Percentiles rank a stretch among this genome's conserved stretches.
Conservation (phyloP, 352 stramenopile species). For the Pythium dissotocum region DNA sequence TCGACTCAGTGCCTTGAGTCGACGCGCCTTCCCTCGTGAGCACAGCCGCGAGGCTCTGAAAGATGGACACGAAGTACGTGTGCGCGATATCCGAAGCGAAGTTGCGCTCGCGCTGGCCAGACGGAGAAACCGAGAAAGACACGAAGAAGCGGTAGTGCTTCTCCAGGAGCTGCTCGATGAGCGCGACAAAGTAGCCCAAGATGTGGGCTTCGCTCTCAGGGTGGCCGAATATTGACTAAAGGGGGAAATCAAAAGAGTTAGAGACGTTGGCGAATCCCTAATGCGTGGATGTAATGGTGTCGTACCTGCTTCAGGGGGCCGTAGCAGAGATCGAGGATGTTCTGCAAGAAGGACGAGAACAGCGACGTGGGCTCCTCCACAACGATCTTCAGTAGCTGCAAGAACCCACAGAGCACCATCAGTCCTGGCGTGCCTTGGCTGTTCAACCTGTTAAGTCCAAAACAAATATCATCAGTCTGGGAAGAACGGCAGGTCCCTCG, state of each 20-base stretch:
- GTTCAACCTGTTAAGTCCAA: conserved; percentile 42
- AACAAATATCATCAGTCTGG: conserved; percentile 2
- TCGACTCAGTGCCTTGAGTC: neutral
- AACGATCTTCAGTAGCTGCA: conserved; percentile 77
- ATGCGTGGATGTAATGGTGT: neutral
- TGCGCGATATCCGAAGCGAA: conserved; percentile 70
- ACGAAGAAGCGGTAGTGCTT: conserved; percentile 87
- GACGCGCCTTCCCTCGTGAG: conserved; percentile 53
- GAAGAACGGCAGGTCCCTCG: neutral
- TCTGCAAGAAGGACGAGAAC: conserved; percentile 73
- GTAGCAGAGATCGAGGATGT: conserved; percentile 78
- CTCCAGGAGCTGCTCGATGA: conserved; percentile 75
- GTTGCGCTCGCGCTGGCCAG: conserved; percentile 50
- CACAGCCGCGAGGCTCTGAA: conserved; percentile 69
- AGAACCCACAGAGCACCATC: conserved; percentile 75
- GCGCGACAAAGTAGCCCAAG: conserved; percentile 65
- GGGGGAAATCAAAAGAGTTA: neutral
- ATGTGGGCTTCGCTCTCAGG: conserved; percentile 70
- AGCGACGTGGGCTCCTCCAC: conserved; percentile 74
- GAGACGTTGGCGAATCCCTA: too few relatives aligned
- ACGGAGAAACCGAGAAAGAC: conserved; percentile 42
- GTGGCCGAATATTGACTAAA: conserved; percentile 71
- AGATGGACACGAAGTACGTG: conserved; percentile 76
- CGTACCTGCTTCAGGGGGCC: conserved; percentile 74
- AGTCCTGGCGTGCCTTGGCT: conserved; percentile 59